Base-by-base conservation (phyloP, 2,329 filamentous ascomycete genomes). In the Septoria petroselini region DNA sequence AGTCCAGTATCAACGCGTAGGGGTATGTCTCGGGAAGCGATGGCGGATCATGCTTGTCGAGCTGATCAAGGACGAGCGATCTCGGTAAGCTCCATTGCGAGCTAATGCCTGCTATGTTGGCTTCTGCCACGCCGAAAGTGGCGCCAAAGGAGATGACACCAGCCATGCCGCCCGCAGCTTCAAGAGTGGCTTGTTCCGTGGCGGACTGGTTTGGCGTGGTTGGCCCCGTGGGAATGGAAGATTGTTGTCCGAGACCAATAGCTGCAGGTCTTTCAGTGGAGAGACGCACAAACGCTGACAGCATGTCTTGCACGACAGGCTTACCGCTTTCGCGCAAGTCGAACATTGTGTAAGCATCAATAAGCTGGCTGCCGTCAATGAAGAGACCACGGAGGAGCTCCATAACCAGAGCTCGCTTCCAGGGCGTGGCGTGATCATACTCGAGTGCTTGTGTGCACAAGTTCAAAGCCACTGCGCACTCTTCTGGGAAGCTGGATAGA, bases 361-460 rank as follows among this genome's bases (percentile, higher is more conserved):
- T 77, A 1, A 96, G 76, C 17, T 95, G 76, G 8, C 79, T 78
- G 29, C 89, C 82, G 52, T 97, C 90, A 0, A 86, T 78, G 69
- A 95, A 95, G 5, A 97, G 80, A 5, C 86, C 85, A 48, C 88
- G 81, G 61, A 96, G 88, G 0, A 96, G 81, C 65, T 98, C 93
- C 80, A 98, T 88, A 55, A 89, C 94, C 4, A 97, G 70, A 0
- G 88, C 84, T 50, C 91, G 79, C 67, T 91, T 96, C 93, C 94
- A 98, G 3, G 83, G 64, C 0, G 82, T 76, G 2, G 85, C 83
- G 11, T 75, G 73, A 56, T 97, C 93, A 42, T 91, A 87, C 63
- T 98, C 93, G 11, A 97, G 77, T 55, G 95, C 79, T 57, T 94
- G 86, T 2, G 88, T 94, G 35, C 97, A 72, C 17, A 94, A 78